Conservation (phyloP, 352 stramenopile genomes). For the Globisporangium ultimum region DNA sequence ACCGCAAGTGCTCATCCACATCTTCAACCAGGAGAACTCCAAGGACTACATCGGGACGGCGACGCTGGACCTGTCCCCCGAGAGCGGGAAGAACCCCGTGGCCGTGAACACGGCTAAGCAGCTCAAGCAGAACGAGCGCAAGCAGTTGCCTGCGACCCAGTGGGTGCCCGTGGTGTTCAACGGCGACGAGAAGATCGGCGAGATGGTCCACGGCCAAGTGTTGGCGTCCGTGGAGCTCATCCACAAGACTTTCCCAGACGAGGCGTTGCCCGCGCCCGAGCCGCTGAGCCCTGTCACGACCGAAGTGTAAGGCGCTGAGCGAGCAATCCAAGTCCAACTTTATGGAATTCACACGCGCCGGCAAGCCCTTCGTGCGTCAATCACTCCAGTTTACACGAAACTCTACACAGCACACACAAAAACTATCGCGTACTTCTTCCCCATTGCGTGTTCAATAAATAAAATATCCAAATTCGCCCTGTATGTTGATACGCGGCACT, state of each 20-base stretch:
- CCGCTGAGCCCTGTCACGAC: conserved; percentile 10
- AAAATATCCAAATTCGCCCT: background rate
- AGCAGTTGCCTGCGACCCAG: conserved; percentile 30
- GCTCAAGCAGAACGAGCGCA: conserved; percentile 49
- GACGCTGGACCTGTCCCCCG: conserved; percentile 20
- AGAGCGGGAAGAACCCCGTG: conserved; percentile 17
- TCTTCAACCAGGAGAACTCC: conserved; percentile 40
- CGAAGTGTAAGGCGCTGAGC: conserved; percentile 4
- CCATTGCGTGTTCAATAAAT: background rate
- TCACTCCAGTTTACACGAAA: too few relatives aligned
- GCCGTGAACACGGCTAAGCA: conserved; percentile 42
- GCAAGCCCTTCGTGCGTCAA: too few relatives aligned
- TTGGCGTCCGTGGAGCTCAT: conserved; percentile 59
- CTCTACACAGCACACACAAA: conserved; percentile 4
- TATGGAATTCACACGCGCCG: background rate
- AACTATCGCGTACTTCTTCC: background rate
- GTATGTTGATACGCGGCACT: too few relatives aligned
- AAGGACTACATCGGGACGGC: conserved; percentile 42
- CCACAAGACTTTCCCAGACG: conserved; percentile 53
- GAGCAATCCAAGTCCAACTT: background rate
- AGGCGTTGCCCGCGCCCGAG: conserved; percentile 45
- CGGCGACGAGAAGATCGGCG: conserved; percentile 29
- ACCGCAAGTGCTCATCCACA: conserved; percentile 57
- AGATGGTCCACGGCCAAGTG: conserved; percentile 45
- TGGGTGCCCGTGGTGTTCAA: conserved; percentile 56